Conservation (phyloP, 2,329 filamentous ascomycete genomes). For the Cercospora sp. region DNA sequence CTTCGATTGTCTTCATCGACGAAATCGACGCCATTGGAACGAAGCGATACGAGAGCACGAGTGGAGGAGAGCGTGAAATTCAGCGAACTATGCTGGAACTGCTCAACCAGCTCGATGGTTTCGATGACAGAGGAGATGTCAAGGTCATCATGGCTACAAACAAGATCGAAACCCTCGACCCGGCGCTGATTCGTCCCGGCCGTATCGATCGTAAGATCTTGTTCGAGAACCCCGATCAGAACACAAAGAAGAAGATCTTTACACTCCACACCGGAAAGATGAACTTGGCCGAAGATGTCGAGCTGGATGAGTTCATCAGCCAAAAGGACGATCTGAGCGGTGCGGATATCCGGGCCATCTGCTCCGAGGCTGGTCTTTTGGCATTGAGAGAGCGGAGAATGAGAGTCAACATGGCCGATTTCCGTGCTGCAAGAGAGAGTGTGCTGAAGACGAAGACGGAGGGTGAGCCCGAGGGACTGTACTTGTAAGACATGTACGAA, state of each 20-base stretch:
- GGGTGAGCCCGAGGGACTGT: conserved; percentile 96
- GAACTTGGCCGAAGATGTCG: conserved; percentile 94
- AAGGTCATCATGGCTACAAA: conserved; percentile 99
- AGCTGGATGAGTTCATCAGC: conserved; percentile 95
- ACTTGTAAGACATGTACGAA: conserved; percentile 69
- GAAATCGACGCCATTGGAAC: conserved; percentile 99
- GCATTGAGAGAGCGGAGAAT: conserved; percentile 92
- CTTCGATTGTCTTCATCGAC: conserved; percentile 97
- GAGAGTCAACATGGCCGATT: conserved; percentile 99
- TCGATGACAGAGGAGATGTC: conserved; percentile 97
- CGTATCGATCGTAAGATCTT: conserved; percentile 98
- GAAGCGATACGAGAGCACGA: conserved; percentile 97
- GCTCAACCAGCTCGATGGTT: conserved; percentile 96
- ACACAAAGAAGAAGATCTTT: conserved; percentile 97
- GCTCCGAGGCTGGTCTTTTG: conserved; percentile 93
- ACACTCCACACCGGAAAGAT: conserved; percentile 98
- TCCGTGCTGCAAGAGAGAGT: conserved; percentile 85
- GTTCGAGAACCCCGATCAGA: conserved; percentile 75
- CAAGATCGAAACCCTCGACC: conserved; percentile 98
- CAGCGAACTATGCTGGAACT: conserved; percentile 98
- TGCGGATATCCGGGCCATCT: conserved; percentile 98
- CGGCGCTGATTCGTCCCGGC: conserved; percentile 90
- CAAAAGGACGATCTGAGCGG: conserved; percentile 98
- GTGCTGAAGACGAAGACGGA: conserved; percentile 98
- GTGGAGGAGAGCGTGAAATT: conserved; percentile 93